Conservation (phyloP, 768 basidiomycete genomes). For the Termitomyces sp. region DNA sequence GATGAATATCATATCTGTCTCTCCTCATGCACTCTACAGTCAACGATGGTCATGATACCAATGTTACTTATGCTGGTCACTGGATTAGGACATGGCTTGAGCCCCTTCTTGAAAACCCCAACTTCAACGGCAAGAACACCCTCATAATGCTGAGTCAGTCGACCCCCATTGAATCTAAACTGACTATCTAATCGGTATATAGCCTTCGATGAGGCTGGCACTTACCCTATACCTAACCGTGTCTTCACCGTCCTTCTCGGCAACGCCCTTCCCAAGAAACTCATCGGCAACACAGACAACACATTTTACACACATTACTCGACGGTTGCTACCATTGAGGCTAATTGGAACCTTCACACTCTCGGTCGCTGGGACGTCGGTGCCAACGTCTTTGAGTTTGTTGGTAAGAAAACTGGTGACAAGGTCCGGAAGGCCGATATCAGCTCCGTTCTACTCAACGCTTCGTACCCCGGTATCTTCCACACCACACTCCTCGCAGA, state of each 20-base stretch:
- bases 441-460: conserved; percentile 15
- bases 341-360: conserved; percentile 58
- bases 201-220: conserved; percentile 54
- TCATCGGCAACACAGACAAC: conserved; percentile 42
- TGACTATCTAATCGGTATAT: neutral
- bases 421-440: conserved; percentile 18
- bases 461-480: conserved; percentile 22
- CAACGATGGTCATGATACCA: conserved; percentile 62
- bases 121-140: conserved; percentile 52
- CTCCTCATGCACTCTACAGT: no score
- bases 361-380: conserved; percentile 40
- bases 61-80: conserved; percentile 49
- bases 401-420: conserved; percentile 47
- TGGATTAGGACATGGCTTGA: no score
- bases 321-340: conserved; percentile 48
- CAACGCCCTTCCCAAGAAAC: conserved; percentile 36
- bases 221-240: conserved; percentile 37
- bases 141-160: conserved; percentile 51
- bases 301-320: conserved; percentile 65
- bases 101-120: conserved; percentile 44
- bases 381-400: conserved; percentile 49
- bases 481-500: conserved; percentile 3
- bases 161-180: neutral
- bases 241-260: conserved; percentile 40
- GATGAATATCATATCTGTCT: conserved; percentile 7